Percentiles rank a stretch among this genome's conserved stretches.
Conservation (phyloP, 75 land plant species). For the Chamaecyparis obtusa region DNA sequence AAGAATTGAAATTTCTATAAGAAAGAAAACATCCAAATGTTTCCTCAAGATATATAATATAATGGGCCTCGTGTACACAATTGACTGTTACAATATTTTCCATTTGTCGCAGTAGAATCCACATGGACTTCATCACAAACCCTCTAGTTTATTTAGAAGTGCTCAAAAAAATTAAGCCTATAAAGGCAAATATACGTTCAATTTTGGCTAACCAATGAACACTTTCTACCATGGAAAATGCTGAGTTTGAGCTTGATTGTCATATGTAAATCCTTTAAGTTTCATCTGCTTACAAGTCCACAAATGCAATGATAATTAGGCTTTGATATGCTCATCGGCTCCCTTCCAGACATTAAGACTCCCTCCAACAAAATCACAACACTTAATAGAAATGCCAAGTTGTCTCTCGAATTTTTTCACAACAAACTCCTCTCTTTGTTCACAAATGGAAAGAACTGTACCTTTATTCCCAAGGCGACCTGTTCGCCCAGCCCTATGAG, state of each 20-base stretch:
- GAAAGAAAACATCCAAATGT: neutral
- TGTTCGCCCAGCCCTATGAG: conserved; percentile 93
- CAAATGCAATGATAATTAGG: neutral
- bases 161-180: neutral
- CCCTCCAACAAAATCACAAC: conserved; percentile 72
- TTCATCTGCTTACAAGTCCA: neutral
- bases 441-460: conserved; percentile 76
- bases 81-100: neutral
- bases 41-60: neutral
- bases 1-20: neutral
- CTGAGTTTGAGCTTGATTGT: neutral
- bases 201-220: neutral
- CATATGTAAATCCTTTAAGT: neutral
- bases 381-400: conserved; percentile 53
- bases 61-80: neutral
- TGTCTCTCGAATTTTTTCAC: conserved; percentile 80
- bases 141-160: neutral
- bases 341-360: conserved; percentile 36
- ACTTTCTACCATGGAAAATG: neutral
- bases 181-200: neutral
- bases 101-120: neutral
- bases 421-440: conserved; percentile 82
- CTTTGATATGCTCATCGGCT: conserved; percentile 15
- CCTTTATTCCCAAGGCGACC: conserved; percentile 91
- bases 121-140: neutral